These are phyloP conservation scores for Vicia faba DNA, from an alignment of 306 rosid genomes.

Conservation along the genomic window DNA sequence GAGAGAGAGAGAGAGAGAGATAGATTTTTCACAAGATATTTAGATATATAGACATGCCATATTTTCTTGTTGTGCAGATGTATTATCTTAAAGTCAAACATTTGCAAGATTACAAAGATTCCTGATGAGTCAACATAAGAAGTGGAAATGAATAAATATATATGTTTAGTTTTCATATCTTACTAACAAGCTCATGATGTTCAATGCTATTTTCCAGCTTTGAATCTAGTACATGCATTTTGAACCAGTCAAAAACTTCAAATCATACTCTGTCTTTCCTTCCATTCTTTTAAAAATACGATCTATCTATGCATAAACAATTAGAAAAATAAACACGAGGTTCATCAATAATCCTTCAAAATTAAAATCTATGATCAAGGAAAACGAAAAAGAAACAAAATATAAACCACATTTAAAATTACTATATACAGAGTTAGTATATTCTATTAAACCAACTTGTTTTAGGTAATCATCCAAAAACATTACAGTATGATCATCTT, in stretches of 20 bases:
- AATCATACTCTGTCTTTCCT: constrained; percentile 46
- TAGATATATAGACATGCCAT: constrained; percentile 27
- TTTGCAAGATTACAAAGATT: constrained; percentile 14
- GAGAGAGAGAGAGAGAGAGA: too few relatives aligned
- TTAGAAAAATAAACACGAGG: constrained; percentile 20
- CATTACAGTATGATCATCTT: constrained; percentile 87
- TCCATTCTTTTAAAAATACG: constrained; percentile 58
- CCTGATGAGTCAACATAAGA: constrained; percentile 25
- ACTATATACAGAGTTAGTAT: too few relatives aligned
- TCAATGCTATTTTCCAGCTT: constrained; percentile 79
- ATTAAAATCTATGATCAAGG: constrained; percentile 3
- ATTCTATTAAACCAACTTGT: constrained; percentile 55
- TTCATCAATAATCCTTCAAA: constrained; percentile 34
- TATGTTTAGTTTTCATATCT: constrained; percentile 36
- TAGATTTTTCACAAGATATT: too few relatives aligned
- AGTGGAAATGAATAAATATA: constrained; percentile 26
- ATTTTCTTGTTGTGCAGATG: constrained; percentile 8
- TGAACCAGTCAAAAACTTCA: constrained; percentile 81
- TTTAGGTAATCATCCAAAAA: constrained; percentile 78
- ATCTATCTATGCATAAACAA: constrained; percentile 63
- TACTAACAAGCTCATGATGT: constrained; percentile 92
- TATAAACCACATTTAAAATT: constrained; percentile 12
- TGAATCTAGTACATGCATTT: constrained; percentile 60
- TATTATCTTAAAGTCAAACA: constrained; percentile 24
- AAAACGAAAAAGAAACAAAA: background rate